These are phyloP conservation scores for Rosa chinensis DNA, from an alignment of 306 rosid species.

Conservation along the genomic window DNA sequence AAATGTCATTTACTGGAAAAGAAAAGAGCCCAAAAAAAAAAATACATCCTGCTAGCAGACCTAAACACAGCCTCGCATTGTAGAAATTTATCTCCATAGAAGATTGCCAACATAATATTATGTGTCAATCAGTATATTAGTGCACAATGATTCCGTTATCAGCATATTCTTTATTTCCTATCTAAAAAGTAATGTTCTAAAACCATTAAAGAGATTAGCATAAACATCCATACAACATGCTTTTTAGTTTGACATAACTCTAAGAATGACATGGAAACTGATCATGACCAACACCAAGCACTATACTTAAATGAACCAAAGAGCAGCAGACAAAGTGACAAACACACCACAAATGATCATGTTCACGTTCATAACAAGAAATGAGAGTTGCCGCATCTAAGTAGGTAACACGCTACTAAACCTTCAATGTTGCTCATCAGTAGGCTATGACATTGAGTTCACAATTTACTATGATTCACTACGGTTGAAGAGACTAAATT, in stretches of 20 bases:
- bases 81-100: no score
- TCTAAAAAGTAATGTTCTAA: neutral
- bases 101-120: no score
- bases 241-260: neutral
- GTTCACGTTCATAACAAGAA: neutral
- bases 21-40: neutral
- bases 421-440: neutral
- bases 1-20: neutral
- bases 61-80: neutral
- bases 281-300: neutral
- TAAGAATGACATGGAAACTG: slow-evolving; percentile 2
- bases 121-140: neutral
- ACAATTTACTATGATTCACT: neutral
- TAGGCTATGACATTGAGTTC: neutral
- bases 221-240: neutral
- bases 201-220: neutral
- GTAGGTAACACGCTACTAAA: neutral
- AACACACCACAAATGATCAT: neutral
- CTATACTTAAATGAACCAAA: neutral
- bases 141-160: neutral
- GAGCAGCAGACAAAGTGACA: slow-evolving; percentile 3
- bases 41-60: neutral
- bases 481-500: neutral
- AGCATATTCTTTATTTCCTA: neutral
- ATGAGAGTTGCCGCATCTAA: neutral